Base-by-base conservation (phyloP, 2,329 filamentous ascomycete species). In the Diaporthe batatas region DNA sequence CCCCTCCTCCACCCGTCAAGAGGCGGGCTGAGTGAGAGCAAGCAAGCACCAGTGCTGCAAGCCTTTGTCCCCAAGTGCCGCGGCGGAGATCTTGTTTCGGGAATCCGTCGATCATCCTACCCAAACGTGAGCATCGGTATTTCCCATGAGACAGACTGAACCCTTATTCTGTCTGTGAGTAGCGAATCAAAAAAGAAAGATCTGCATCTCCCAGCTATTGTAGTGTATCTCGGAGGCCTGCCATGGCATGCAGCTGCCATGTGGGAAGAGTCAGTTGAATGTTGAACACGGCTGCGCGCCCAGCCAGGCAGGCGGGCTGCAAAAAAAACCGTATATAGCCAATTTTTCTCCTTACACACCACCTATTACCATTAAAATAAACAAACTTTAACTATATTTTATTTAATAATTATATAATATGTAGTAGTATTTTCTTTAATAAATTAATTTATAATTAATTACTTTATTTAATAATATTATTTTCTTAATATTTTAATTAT, bases 61-160 rank as follows among this genome's bases (percentile, higher is more conserved):
- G 14, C 53, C 53, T 11, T 21, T 42, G 6, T 42, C 47, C 44
- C 47, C 47, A 51, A 55, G 29, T 55, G 8, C 42, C 59, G 44
- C 44, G 39, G 39, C 39, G 59, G 36, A 51, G 59, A 51, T 65
- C 59, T 51, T 49, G 59, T 65, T 65, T 65, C 59, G 59, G 44
- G 59, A 51, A 18, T 23, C 44, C 59, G 59, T 36, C 59, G 59
- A 65, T 65, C 59, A 36, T 36, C 59, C 62, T 65, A 65, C 44
- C 59, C 29, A 36, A 51, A 16, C 21, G 44, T 21, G 62, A 34
- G 12, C 14, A 16, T 65, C 59, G 29, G 18, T 51, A 62, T 47
- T 47, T 62, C 58, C n/a, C 32, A 18, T 23, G 59, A 49, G 44
- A 55, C 53, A 18, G 11, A 10, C 6, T 23, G 47, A n/a, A 51